Evolutionary conservation across 192 early-diverging fungal species (phyloP).

Genomic region (Coemansia reversa): DNA sequence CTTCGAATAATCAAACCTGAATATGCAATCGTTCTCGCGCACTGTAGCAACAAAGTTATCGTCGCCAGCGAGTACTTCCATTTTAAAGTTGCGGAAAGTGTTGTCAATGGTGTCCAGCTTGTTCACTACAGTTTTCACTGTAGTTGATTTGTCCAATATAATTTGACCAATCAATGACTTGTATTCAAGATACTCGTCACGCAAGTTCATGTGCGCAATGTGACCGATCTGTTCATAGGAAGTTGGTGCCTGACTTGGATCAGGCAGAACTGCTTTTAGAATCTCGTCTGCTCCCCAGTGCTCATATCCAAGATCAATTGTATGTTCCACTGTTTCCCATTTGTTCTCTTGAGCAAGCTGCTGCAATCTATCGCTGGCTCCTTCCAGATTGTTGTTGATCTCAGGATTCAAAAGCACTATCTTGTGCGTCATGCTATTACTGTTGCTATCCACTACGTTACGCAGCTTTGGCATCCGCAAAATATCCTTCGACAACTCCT

Average conservation of each 20-base stretch:
- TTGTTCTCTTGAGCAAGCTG: slow-evolving; percentile 9
- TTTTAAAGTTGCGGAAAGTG: slow-evolving; percentile 93
- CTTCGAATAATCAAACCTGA: slow-evolving; percentile 91
- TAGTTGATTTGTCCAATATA: slow-evolving; percentile 91
- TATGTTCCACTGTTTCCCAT: slow-evolving; percentile 41
- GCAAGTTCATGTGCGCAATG: slow-evolving; percentile 97
- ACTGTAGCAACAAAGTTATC: slow-evolving; percentile 82
- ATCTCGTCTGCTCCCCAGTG: slow-evolving; percentile 93
- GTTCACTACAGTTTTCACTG: slow-evolving; percentile 91
- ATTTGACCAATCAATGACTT: slow-evolving; percentile 92
- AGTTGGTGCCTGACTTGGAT: slow-evolving; percentile 76
- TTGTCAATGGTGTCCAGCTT: slow-evolving; percentile 94
- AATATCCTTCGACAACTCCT: slow-evolving; percentile 51
- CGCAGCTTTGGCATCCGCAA: slow-evolving; percentile 64
- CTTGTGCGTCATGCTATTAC: slow-evolving; percentile 23
- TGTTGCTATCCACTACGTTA: slow-evolving; percentile 61
- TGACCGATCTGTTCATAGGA: slow-evolving; percentile 87
- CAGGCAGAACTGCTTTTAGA: slow-evolving; percentile 84
- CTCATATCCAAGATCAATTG: slow-evolving; percentile 73
- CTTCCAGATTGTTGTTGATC: slow-evolving; percentile 26
- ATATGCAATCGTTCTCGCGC: slow-evolving; percentile 86
- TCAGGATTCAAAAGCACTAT: slow-evolving; percentile 56
- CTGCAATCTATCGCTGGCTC: slow-evolving; percentile 23
- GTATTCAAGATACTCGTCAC: slow-evolving; percentile 86
- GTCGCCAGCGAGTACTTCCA: slow-evolving; percentile 95